These are phyloP conservation scores for Candida berthetii DNA, from an alignment of 805 yeast species.

Conservation along the genomic window DNA sequence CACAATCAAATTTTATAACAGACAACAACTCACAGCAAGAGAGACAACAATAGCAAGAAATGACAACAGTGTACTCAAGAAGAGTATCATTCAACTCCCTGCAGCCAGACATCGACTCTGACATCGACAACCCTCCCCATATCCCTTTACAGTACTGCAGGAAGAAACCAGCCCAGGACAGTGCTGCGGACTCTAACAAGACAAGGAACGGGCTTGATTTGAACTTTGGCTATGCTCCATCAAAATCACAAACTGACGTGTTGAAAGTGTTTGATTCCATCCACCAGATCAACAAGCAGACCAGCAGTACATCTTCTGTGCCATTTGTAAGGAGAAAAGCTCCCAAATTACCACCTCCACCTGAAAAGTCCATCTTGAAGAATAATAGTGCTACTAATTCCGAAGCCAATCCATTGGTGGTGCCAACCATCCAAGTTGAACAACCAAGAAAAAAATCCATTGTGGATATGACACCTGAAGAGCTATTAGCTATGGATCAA, in stretches of 20 bases:
- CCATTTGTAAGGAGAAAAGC: slow-evolving; percentile 5
- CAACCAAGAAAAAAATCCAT: slow-evolving; percentile 14
- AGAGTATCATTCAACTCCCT: slow-evolving; percentile 20
- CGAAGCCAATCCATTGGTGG: not conserved
- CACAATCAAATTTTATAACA: too few relatives aligned
- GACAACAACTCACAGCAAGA: too few relatives aligned
- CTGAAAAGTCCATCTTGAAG: slow-evolving; percentile 17
- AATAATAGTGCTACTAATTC: not conserved
- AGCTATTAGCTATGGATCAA: slow-evolving; percentile 17
- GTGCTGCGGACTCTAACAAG: not conserved
- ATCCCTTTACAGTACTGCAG: slow-evolving; percentile 18
- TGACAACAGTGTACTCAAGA: slow-evolving; percentile 9
- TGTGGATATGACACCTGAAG: slow-evolving; percentile 20
- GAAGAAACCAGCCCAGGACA: not conserved
- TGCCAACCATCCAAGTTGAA: not conserved
- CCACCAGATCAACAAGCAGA: slow-evolving; percentile 4
- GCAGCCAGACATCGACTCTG: slow-evolving; percentile 11
- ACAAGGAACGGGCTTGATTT: slow-evolving; percentile 8
- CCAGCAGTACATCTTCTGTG: too few relatives aligned
- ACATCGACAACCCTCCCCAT: slow-evolving; percentile 13
- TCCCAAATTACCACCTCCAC: slow-evolving; percentile 20
- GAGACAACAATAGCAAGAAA: too few relatives aligned
- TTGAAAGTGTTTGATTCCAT: slow-evolving; percentile 11
- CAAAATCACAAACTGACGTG: slow-evolving; percentile 7
- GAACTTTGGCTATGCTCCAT: slow-evolving; percentile 15